A percentile compares a stretch with the other conserved stretches of the same genome.
Evolutionary conservation across 352 stramenopile genomes (phyloP).

Genomic region (Halophytophthora batemanensis): DNA sequence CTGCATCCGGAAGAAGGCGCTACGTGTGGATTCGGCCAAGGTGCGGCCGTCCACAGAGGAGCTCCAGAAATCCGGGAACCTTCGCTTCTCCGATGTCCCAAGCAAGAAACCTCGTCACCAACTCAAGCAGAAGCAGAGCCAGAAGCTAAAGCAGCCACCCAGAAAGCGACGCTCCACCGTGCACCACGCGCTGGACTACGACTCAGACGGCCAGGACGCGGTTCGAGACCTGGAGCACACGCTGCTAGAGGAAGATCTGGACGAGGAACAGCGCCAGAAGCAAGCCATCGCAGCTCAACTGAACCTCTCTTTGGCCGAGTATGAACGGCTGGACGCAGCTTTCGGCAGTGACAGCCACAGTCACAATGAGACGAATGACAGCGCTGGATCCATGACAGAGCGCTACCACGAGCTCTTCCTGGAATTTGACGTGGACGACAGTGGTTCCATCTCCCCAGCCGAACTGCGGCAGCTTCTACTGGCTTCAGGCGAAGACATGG

Average conservation of each 20-base stretch:
- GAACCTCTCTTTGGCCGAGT: constrained; percentile 65
- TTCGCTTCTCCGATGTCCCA: constrained; percentile 4
- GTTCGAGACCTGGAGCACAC: constrained; percentile 1
- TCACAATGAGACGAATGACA: constrained; percentile 6
- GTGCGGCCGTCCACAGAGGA: constrained; percentile 26
- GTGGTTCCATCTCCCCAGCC: constrained; percentile 66
- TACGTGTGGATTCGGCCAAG: constrained; percentile 41
- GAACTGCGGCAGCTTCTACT: constrained; percentile 60
- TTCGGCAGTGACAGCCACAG: constrained; percentile 31
- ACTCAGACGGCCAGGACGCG: constrained; percentile 23
- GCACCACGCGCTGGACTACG: constrained; percentile 32
- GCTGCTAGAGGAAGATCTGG: constrained; percentile 34
- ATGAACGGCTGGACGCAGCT: constrained; percentile 57
- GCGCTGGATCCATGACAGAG: constrained; percentile 30
- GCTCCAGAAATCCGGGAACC: constrained; percentile 1
- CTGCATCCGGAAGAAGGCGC: constrained; percentile 40
- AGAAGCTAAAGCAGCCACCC: constrained; percentile 2
- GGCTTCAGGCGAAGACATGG: constrained; percentile 68
- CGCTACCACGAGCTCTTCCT: constrained; percentile 64
- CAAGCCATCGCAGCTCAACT: constrained; percentile 50
- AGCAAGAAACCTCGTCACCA: constrained; percentile 17
- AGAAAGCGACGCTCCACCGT: constrained; percentile 14
- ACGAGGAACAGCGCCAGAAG: constrained; percentile 53
- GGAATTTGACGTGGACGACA: constrained; percentile 76
- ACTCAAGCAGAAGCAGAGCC: constrained; percentile 2